Evolutionary conservation across 805 yeast species (phyloP).

Genomic region (Yarrowia sp.): DNA sequence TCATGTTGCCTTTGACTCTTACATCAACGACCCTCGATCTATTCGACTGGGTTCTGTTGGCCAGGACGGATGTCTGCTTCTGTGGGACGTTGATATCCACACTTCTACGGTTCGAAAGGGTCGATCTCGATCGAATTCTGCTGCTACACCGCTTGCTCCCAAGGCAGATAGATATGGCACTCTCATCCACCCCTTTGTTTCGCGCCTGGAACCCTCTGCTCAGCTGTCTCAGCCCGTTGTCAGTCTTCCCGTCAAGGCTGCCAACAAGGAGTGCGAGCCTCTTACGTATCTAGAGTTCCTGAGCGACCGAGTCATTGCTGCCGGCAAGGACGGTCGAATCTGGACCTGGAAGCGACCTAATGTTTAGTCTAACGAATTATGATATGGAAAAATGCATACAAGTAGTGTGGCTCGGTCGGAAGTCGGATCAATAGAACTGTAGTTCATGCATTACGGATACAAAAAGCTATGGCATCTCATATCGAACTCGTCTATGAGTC

Average conservation of each 20-base stretch:
- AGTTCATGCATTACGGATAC: too few relatives aligned
- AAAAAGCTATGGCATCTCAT: too few relatives aligned
- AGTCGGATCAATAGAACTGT: too few relatives aligned
- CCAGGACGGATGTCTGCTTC: slow-evolving; percentile 60
- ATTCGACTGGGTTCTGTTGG: slow-evolving; percentile 63
- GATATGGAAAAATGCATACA: background rate
- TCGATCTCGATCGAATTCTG: slow-evolving; percentile 26
- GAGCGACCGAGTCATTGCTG: slow-evolving; percentile 43
- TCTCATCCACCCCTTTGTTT: slow-evolving; percentile 45
- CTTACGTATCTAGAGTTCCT: slow-evolving; percentile 46
- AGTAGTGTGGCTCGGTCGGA: too few relatives aligned
- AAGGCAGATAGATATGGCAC: slow-evolving; percentile 15
- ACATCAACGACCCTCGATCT: slow-evolving; percentile 49
- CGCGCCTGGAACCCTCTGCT: slow-evolving; percentile 43
- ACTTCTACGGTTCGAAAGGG: slow-evolving; percentile 46
- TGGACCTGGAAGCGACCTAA: slow-evolving; percentile 47
- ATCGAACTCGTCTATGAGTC: too few relatives aligned
- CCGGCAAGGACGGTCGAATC: slow-evolving; percentile 49
- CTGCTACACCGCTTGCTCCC: slow-evolving; percentile 17
- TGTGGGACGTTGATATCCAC: slow-evolving; percentile 64
- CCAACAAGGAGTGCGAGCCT: slow-evolving; percentile 46
- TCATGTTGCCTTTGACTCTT: slow-evolving; percentile 55
- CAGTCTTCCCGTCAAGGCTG: slow-evolving; percentile 43
- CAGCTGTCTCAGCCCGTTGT: slow-evolving; percentile 47
- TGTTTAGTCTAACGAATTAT: slow-evolving; percentile 2